Base-by-base conservation (phyloP, 352 stramenopile species). In the Phytophthora multivora region DNA sequence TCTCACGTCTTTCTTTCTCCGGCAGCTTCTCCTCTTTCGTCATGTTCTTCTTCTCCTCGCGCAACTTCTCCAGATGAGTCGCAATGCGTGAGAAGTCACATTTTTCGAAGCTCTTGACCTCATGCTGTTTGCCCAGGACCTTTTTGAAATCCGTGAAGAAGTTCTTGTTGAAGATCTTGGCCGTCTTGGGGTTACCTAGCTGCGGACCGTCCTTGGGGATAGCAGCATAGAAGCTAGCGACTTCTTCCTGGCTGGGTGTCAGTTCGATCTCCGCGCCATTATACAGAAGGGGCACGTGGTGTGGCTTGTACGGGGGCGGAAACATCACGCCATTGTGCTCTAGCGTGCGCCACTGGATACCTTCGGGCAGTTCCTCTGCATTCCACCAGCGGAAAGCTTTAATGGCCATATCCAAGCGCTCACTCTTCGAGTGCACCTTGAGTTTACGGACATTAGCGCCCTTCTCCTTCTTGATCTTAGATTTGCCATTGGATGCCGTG, bases 331-430 rank as follows among this genome's bases (percentile, higher is more conserved):
- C 98, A 31, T 98, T 97, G 87, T 99, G 98, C 73, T 99, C 98
- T 66, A 99, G 91, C n/a, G 91, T 98, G n/a, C 80, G 79, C 98
- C 98, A 99, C 72, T 99, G 93, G 69, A 96, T 97, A 43, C 96
- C 97, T 38, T 96, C 82, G 0, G 97, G 95, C 9, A 97, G 86
- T 58, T 98, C 83, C 40, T 95, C 81, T 19, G 96, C 94, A 66
- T 99, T 97, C 98, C 98, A 99, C 98, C 98, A 99, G 30, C 98
- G 95, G 72, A 98, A 99, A 55, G 97, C 93, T 78, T 99, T 98
- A 73, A 99, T 99, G 15, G 96, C 96, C 84, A 98, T 97, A 51
- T 98, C 90, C 49, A 99, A 83, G 10, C 91, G 87, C 72, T 99
- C 96, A 38, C 85, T 69, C 63, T 97, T 98, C 39, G 94, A 97